Base-by-base conservation (phyloP, 1,139 yeast species). In the Candida sp. region DNA sequence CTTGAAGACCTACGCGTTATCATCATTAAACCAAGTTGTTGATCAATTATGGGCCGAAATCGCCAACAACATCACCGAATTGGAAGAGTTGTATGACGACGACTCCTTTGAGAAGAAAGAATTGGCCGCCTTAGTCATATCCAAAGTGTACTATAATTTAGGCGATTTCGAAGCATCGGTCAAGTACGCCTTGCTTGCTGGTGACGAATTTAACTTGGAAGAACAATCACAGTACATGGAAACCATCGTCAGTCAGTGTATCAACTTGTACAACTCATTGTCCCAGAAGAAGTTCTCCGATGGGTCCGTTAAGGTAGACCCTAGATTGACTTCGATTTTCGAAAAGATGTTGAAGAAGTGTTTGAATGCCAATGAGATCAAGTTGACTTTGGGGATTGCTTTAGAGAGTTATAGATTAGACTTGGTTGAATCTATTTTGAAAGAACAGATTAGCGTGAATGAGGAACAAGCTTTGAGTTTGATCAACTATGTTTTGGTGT, bases 31-130 rank as follows among this genome's bases (percentile, higher is more conserved):
- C 66, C 83, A 77, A 37, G 83, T 89, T 51, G 97, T 92, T 51
- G 97, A 92, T 73, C 93, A 90, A 69, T 80, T 91, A 58, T 94
- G 99, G 99, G 93, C 98, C 3, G 99, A 94, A 75, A 90, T 96
- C 54, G 97, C 99, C 54, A 96, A 94, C 70, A 86, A 83, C 65
- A 84, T 94, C 58, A 78, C 90, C 44, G 94, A 89, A 78, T 91
- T 77, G 64, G 99, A 94, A 73, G 97, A 91, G 57, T 77, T 94
- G 49, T 92, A 88, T 64, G 99, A 94, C 70, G 97, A 94, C 68
- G 80, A 82, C 52, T 70, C 80, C 12, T 94, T 93, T 68, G 84
- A 86, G 46, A 84, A 88, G 55, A 84, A 96, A 60, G 75, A 84
- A 50, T 79, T 94, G 64, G 99, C 98, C 3, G 99, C 99, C 3